A percentile compares a stretch with the other conserved stretches of the same genome.
phyloP scores from a whole-genome alignment of 108 stramenopile genomes.

The Discostella pseudostelligera region DNA sequence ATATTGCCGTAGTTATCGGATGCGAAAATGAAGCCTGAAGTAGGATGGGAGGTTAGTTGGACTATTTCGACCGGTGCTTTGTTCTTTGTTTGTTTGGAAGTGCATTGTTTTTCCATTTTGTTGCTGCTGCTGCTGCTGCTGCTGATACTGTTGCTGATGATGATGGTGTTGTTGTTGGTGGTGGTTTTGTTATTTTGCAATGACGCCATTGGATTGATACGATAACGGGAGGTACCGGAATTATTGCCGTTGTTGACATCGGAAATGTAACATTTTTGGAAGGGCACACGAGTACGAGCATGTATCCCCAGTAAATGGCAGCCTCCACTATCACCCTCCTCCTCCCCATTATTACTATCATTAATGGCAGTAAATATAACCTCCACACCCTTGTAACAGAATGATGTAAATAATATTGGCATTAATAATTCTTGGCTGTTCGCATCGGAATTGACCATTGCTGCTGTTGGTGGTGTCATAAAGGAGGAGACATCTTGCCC shows the following conservation, averaged over 20 bases:
- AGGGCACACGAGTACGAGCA: slow-evolving; percentile 61
- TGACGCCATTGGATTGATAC: too few species aligned
- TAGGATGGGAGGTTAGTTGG: slow-evolving; percentile 32
- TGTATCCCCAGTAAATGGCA: slow-evolving; percentile 50
- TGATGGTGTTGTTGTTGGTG: slow-evolving; percentile 38
- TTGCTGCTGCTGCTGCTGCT: slow-evolving; percentile 8
- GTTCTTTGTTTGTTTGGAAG: too few species aligned
- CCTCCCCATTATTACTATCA: background rate
- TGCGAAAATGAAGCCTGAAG: slow-evolving; percentile 37
- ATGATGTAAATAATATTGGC: slow-evolving; percentile 31
- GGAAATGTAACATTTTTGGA: slow-evolving; percentile 48
- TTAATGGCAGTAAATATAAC: slow-evolving; percentile 56
- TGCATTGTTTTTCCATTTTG: slow-evolving; percentile 11
- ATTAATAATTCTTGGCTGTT: background rate
- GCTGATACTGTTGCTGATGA: background rate
- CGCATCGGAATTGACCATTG: background rate
- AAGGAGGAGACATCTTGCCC: too few species aligned
- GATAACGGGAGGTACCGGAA: too few species aligned
- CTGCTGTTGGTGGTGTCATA: background rate
- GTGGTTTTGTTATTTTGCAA: too few species aligned
- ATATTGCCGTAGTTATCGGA: slow-evolving; percentile 34
- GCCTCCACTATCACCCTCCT: slow-evolving; percentile 3
- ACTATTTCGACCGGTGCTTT: slow-evolving; percentile 29
- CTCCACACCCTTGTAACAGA: slow-evolving; percentile 60
- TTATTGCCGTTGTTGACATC: slow-evolving; percentile 24